Evolutionary conservation across 352 stramenopile species (phyloP).

Genomic region (Pythium coloratum): DNA sequence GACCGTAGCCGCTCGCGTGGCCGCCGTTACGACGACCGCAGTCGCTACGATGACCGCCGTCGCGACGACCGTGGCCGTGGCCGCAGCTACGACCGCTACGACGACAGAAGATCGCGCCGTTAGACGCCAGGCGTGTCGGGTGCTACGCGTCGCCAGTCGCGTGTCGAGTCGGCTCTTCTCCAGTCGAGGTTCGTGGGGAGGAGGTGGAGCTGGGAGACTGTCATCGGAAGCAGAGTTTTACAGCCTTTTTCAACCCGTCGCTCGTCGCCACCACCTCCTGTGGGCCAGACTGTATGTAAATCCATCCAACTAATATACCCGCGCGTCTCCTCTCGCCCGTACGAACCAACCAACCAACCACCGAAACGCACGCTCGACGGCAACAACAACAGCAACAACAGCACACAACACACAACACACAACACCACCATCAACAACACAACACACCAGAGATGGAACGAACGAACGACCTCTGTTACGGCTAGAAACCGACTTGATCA

Average conservation of each 20-base stretch:
- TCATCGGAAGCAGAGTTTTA: slow-evolving; percentile 20
- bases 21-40: slow-evolving; percentile 42
- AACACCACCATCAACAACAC: not conserved
- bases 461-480: not conserved
- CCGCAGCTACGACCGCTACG: slow-evolving; percentile 39
- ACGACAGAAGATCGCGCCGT: slow-evolving; percentile 37
- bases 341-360: slow-evolving; percentile 11
- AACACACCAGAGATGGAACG: not conserved
- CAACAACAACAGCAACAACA: not conserved
- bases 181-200: not conserved
- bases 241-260: slow-evolving; percentile 9
- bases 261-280: slow-evolving; percentile 19
- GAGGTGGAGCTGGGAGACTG: slow-evolving; percentile 5
- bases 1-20: slow-evolving; percentile 40
- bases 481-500: not conserved
- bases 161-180: not conserved
- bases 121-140: slow-evolving; percentile 5
- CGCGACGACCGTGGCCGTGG: slow-evolving; percentile 57
- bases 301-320: slow-evolving; percentile 28
- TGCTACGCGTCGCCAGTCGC: not conserved
- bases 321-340: slow-evolving; percentile 26
- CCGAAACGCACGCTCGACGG: slow-evolving; percentile 8
- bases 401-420: not conserved
- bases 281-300: slow-evolving; percentile 31
- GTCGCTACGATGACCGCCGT: slow-evolving; percentile 47